These are phyloP conservation scores for Arthrinium phaeospermum DNA, from an alignment of 2,329 filamentous ascomycete genomes.

Conservation along the genomic window DNA sequence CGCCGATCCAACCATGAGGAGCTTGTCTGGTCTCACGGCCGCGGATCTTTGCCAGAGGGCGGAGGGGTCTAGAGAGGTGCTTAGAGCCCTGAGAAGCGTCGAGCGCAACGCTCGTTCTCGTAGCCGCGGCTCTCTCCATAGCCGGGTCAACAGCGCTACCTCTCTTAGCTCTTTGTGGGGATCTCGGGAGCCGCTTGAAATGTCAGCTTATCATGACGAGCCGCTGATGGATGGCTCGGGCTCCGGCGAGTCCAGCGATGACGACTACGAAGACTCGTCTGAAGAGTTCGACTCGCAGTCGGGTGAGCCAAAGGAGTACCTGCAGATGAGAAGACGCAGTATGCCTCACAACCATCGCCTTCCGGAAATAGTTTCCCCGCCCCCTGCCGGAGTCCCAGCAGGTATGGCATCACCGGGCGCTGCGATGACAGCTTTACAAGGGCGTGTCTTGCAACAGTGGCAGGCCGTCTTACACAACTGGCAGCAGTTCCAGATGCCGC, in stretches of 20 bases:
- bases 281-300: conserved; percentile 38
- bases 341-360: conserved; percentile 30
- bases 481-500: conserved; percentile 65
- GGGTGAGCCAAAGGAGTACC: conserved; percentile 45
- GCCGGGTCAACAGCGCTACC: conserved; percentile 68
- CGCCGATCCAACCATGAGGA: conserved; percentile 73
- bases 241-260: conserved; percentile 45
- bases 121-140: conserved; percentile 66
- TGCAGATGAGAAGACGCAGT: conserved; percentile 45
- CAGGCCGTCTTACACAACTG: conserved; percentile 73
- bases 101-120: conserved; percentile 69
- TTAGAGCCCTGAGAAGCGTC: conserved; percentile 66
- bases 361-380: conserved; percentile 30
- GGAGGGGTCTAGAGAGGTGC: conserved; percentile 62
- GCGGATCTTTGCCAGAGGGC: conserved; percentile 66
- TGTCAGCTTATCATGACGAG: conserved; percentile 38
- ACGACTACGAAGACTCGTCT: conserved; percentile 40
- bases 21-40: conserved; percentile 71
- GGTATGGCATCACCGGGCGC: conserved; percentile 61
- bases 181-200: conserved; percentile 61
- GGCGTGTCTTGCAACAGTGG: conserved; percentile 79
- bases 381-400: conserved; percentile 39
- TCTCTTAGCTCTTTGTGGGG: conserved; percentile 74
- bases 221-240: conserved; percentile 50
- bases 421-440: conserved; percentile 72